Percentiles rank a stretch among this genome's conserved stretches.
Conservation (phyloP, 139 green algal species). For the Chlamydomonas applanata region DNA sequence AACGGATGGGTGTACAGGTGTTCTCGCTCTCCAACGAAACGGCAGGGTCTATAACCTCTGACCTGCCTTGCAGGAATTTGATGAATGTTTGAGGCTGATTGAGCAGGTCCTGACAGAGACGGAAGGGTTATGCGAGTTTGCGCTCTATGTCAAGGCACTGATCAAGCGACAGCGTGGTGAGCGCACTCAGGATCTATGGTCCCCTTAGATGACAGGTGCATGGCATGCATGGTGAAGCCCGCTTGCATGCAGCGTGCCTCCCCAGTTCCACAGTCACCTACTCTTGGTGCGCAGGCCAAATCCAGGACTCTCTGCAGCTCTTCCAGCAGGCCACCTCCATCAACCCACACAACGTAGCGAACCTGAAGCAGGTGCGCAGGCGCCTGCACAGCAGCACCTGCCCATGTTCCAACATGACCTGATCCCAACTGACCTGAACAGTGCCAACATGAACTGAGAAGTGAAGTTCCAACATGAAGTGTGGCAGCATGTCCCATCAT, state of each 20-base stretch:
- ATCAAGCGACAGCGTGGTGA: constrained; percentile 70
- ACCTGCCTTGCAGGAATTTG: constrained; percentile 54
- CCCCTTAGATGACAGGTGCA: neutral
- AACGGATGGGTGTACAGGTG: neutral
- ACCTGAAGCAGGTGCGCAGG: constrained; percentile 69
- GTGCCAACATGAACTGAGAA: no score
- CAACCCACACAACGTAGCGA: constrained; percentile 67
- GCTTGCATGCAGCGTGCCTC: neutral
- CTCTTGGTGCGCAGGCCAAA: constrained; percentile 41
- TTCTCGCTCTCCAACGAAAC: neutral
- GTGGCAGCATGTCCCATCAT: no score
- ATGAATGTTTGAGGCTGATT: constrained; percentile 64
- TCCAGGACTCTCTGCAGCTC: constrained; percentile 70
- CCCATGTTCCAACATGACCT: no score
- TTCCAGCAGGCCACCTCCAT: constrained; percentile 71
- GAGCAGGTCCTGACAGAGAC: constrained; percentile 49
- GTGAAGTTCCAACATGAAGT: no score
- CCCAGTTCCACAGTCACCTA: neutral
- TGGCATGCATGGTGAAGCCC: neutral
- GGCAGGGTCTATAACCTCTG: neutral
- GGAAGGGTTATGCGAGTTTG: constrained; percentile 55
- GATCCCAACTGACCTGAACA: no score
- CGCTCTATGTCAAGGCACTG: constrained; percentile 69
- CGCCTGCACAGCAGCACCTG: no score
- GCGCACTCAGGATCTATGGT: neutral